Percentiles rank a stretch among this genome's conserved stretches.
Evolutionary conservation across 1,284 basidiomycete genomes (phyloP).

Genomic region (Hypsizygus ulmarius): DNA sequence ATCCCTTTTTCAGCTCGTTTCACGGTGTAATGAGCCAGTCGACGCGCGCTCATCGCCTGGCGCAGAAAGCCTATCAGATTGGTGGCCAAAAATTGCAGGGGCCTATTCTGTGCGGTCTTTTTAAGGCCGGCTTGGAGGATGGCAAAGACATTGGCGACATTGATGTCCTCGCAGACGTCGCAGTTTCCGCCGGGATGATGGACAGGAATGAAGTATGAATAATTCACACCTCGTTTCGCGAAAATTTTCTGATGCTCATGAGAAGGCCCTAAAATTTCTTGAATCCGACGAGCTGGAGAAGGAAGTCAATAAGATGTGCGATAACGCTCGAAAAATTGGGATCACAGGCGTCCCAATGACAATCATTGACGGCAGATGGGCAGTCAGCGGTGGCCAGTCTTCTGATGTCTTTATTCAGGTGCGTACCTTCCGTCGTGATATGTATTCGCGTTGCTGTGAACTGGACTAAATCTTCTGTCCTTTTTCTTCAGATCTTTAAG

Average conservation of each 20-base stretch:
- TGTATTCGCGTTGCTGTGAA: background rate
- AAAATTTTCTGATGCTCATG: conserved; percentile 9
- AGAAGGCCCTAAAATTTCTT: conserved; percentile 58
- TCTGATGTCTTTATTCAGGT: conserved; percentile 74
- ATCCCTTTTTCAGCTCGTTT: conserved; percentile 40
- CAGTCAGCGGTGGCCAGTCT: conserved; percentile 70
- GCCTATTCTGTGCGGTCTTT: conserved; percentile 55
- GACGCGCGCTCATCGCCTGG: conserved; percentile 68
- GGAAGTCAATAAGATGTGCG: conserved; percentile 68
- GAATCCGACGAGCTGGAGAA: conserved; percentile 63
- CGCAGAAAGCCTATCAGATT: conserved; percentile 65
- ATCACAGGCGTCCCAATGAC: conserved; percentile 80
- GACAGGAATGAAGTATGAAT: conserved; percentile 54
- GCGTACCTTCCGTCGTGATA: conserved; percentile 19
- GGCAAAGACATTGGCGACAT: conserved; percentile 62
- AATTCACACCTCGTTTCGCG: conserved; percentile 4
- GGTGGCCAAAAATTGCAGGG: conserved; percentile 67
- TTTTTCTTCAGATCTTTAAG: conserved; percentile 41
- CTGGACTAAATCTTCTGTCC: conserved; percentile 1
- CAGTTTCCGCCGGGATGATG: conserved; percentile 60
- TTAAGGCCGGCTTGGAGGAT: conserved; percentile 66
- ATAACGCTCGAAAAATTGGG: conserved; percentile 64
- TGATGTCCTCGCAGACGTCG: conserved; percentile 58
- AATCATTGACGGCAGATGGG: conserved; percentile 79
- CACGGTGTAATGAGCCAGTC: conserved; percentile 65